A percentile compares a stretch with the other conserved stretches of the same genome.
Conservation (phyloP, 2,329 filamentous ascomycete species). For the Coniochaeta prunicola region DNA sequence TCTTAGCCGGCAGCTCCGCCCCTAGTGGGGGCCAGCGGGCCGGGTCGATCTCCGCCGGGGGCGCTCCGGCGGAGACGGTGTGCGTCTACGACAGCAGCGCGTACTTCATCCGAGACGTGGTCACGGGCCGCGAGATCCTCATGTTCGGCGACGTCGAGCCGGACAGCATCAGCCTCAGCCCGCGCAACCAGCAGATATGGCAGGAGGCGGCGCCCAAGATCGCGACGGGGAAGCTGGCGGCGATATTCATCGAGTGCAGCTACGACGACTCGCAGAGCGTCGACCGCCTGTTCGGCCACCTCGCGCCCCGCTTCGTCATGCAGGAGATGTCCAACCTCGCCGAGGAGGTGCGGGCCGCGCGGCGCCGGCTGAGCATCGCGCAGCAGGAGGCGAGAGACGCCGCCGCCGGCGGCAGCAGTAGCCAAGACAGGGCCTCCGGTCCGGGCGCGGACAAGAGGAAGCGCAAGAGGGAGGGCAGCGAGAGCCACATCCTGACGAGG, state of each 20-base stretch:
- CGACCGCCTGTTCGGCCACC: slow-evolving; percentile 76
- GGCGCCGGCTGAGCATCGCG: slow-evolving; percentile 27
- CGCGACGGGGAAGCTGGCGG: slow-evolving; percentile 60
- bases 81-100: slow-evolving; percentile 85
- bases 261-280: slow-evolving; percentile 77
- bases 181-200: slow-evolving; percentile 81
- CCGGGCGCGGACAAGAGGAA: slow-evolving; percentile 41
- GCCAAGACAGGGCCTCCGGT: not conserved
- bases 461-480: slow-evolving; percentile 51
- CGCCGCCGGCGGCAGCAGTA: slow-evolving; percentile 3
- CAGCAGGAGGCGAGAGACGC: slow-evolving; percentile 23
- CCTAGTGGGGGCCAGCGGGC: slow-evolving; percentile 2
- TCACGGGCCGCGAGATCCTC: slow-evolving; percentile 68
- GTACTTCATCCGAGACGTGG: slow-evolving; percentile 79
- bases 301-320: slow-evolving; percentile 76
- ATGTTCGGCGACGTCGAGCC: slow-evolving; percentile 96
- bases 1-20: slow-evolving; percentile 5
- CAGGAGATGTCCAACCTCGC: slow-evolving; percentile 71
- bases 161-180: slow-evolving; percentile 73
- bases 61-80: slow-evolving; percentile 29
- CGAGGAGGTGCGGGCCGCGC: slow-evolving; percentile 54
- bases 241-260: slow-evolving; percentile 93
- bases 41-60: slow-evolving; percentile 7
- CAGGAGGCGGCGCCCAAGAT: slow-evolving; percentile 83
- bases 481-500: slow-evolving; percentile 15